Evolutionary conservation across 2,329 filamentous ascomycete species (phyloP).

Genomic region (Pyrenochaeta sp.): DNA sequence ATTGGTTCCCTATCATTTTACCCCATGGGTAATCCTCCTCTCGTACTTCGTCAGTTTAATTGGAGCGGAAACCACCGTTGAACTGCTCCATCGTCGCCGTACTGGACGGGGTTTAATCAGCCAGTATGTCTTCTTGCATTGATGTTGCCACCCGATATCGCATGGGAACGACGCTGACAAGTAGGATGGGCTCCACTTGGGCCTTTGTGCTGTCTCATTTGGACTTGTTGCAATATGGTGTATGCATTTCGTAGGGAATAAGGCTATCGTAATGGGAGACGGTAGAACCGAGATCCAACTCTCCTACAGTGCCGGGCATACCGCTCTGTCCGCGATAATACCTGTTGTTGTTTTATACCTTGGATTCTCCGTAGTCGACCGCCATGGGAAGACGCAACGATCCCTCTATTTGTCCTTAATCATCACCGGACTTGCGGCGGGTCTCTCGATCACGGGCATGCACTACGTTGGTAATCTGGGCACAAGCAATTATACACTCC

Average conservation of each 20-base stretch:
- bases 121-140: conserved; percentile 8
- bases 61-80: conserved; percentile 77
- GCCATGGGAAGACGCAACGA: conserved; percentile 28
- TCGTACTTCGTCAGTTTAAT: conserved; percentile 73
- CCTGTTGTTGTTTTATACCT: conserved; percentile 75
- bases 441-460: conserved; percentile 79
- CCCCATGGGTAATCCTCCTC: conserved; percentile 2
- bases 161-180: conserved; percentile 5
- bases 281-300: conserved; percentile 69
- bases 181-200: conserved; percentile 44
- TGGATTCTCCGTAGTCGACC: conserved; percentile 75
- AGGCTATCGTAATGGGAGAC: conserved; percentile 73
- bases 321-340: conserved; percentile 77
- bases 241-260: conserved; percentile 80
- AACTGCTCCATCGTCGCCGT: conserved; percentile 78
- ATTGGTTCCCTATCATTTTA: conserved; percentile 7
- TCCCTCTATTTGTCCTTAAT: conserved; percentile 41
- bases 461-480: conserved; percentile 82
- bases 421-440: conserved; percentile 71
- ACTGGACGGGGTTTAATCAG: conserved; percentile 52
- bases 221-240: conserved; percentile 56
- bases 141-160: not conserved
- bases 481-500: conserved; percentile 75
- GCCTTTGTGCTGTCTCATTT: conserved; percentile 47
- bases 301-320: conserved; percentile 73